Base-by-base conservation (phyloP, 2,329 filamentous ascomycete genomes). In the Ceratocystis cacaofunesta region DNA sequence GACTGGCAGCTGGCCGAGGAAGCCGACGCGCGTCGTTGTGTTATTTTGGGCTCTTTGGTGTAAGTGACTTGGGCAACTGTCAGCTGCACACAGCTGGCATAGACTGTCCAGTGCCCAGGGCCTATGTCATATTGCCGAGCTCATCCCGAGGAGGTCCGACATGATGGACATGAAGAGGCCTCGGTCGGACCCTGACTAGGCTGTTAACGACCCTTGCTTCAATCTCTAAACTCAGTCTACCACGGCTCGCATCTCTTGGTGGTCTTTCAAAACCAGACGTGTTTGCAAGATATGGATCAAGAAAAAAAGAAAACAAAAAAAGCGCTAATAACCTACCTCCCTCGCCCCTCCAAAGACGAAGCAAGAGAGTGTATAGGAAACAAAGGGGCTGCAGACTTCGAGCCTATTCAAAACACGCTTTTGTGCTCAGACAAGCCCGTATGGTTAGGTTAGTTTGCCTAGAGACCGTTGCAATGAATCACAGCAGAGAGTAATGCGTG, bases 371-470 rank as follows among this genome's bases (percentile, higher is more conserved):
- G 1, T 1, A 55, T 25, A 2, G 50, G 55, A 32, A 32, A 30
- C 17, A 30, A 58, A 30, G 55, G 55, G 25, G 17, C 25, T 30
- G 15, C 12, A 36, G 28, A 30, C 12, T 15, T 36, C 15, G 17
- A 58, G 55, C 17, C 55, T 17, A 36, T 58, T 25, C 22, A 58
- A 58, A 58, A 58, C 55, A 36, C 55, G 2, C 55, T 58, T 30
- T 36, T 58, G 55, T 36, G 15, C 55, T 58, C 55, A 58, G 55
- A 58, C 55, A 58, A 58, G 55, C 55, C 28, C 55, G 28, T 58
- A 19, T 36, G 30, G 25, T 36, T 36, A 4, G 30, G 30, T 4
- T 36, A 1, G 30, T 1, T 28, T 58, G 28, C 32, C 55, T 36
- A 5, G 28, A 58, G 28, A 36, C 28, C 22, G 55, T 58, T 58